phyloP scores from a whole-genome alignment of 2,329 filamentous ascomycete genomes.

The Monosporascus sp. region DNA sequence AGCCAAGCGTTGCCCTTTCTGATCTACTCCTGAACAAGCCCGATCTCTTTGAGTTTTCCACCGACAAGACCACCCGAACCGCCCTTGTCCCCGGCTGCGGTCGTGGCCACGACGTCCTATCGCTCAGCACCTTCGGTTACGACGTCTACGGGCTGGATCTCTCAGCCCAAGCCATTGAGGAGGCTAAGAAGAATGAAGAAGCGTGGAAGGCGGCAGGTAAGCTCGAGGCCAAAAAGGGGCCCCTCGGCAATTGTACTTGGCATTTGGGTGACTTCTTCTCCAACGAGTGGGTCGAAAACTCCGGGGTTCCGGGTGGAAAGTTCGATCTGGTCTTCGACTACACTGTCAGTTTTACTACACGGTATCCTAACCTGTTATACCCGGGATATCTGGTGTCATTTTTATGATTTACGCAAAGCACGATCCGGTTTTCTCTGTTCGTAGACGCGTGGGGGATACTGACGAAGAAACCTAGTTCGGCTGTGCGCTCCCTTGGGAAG shows the following conservation, averaged over 20 bases:
- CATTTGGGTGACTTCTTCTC: conserved; percentile 48
- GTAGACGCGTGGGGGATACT: neutral
- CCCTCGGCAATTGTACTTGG: conserved; percentile 12
- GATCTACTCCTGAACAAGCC: neutral
- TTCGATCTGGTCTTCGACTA: conserved; percentile 44
- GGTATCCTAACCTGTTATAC: conserved; percentile 27
- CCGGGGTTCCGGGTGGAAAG: conserved; percentile 5
- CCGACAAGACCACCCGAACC: neutral
- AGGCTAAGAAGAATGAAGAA: conserved; percentile 13
- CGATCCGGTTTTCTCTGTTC: too few relatives aligned
- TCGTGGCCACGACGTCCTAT: conserved; percentile 57
- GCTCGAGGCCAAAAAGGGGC: conserved; percentile 32
- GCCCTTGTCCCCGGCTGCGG: conserved; percentile 45
- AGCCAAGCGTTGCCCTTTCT: neutral
- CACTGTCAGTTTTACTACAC: conserved; percentile 25
- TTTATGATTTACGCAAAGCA: too few relatives aligned
- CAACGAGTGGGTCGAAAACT: conserved; percentile 26
- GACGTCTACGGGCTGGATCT: conserved; percentile 59
- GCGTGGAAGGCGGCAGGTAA: neutral
- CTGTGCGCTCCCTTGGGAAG: conserved; percentile 11
- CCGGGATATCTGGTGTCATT: conserved; percentile 2
- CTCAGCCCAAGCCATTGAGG: conserved; percentile 25
- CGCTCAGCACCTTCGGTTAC: conserved; percentile 57
- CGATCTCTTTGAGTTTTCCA: neutral
- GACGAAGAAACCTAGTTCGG: neutral